Base-by-base conservation (phyloP, 345 rosid genomes). In the Pistacia atlantica region DNA sequence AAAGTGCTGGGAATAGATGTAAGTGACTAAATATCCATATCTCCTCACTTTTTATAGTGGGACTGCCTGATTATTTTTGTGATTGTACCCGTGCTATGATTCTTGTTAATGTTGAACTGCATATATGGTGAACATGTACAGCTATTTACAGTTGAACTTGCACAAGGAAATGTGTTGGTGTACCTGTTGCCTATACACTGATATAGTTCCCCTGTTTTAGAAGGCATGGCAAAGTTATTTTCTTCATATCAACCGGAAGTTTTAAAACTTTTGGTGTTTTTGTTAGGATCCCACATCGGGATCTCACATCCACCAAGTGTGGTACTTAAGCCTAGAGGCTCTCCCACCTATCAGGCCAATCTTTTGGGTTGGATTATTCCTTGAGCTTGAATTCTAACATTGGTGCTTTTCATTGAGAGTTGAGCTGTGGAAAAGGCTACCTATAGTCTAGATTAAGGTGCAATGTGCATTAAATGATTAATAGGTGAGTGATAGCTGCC, bases 1-100 rank as follows among this genome's bases (percentile, higher is more conserved):
- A 86, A 66, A 84, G 88, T 95, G 35, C 86, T 90, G 17, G 97
- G 98, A 42, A 93, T 95, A 25, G 94, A 93, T 77, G 98, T 93
- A 84, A 87, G 93, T 76, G 77, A 64, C 0, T 37, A 22, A 42
- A 42, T 42, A 42, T 42, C 46, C 46, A 42, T 42, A 42, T 42
- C 31, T 28, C 13, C 20, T 1, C 17, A 31, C 5, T 72, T 48
- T 73, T 31, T 9, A 11, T 5, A 49, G 4, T 20, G 42, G 14
- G 52, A 35, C 62, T 71, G 48, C 25, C 25, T 42, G 25, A 31
- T 55, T 18, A 69, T 31, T 25, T 69, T 52, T 54, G 22, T 37
- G 17, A 70, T 56, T 55, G n/a, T 70, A 37, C 51, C 4, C 33
- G 18, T 67, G 33, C 59, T 28, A 38, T 69, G 14, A 31, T 7